Evolutionary conservation across 2,329 filamentous ascomycete species (phyloP).

Genomic region (Truncatella angustata): DNA sequence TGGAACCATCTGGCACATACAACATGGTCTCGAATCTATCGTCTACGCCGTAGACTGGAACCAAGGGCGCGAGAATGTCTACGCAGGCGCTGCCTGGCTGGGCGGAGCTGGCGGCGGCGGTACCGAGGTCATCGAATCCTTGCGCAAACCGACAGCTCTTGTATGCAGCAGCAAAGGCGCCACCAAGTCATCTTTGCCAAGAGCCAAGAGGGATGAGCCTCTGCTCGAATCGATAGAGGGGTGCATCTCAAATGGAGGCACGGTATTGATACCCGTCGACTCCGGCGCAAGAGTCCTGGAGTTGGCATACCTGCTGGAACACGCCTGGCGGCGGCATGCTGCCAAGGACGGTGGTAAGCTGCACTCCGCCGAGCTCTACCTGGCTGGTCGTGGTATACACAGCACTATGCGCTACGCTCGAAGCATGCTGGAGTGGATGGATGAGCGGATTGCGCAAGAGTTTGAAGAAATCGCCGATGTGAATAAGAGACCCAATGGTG

Average conservation of each 20-base stretch:
- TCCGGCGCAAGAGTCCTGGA: conserved; percentile 94
- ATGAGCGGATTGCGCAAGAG: conserved; percentile 88
- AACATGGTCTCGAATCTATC: conserved; percentile 93
- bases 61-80: conserved; percentile 92
- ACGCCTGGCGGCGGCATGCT: conserved; percentile 76
- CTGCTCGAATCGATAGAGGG: conserved; percentile 79
- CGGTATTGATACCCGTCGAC: conserved; percentile 89
- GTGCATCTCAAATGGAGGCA: conserved; percentile 79
- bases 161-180: conserved; percentile 87
- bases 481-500: conserved; percentile 41
- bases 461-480: conserved; percentile 71
- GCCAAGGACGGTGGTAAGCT: conserved; percentile 47
- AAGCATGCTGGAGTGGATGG: conserved; percentile 99
- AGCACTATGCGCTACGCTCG: conserved; percentile 88
- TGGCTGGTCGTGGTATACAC: conserved; percentile 82
- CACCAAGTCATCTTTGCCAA: conserved; percentile 66
- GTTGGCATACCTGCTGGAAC: conserved; percentile 86
- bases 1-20: conserved; percentile 98
- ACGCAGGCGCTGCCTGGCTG: conserved; percentile 91
- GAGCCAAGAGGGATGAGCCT: conserved; percentile 80
- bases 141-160: conserved; percentile 89
- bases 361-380: conserved; percentile 63
- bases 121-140: conserved; percentile 87
- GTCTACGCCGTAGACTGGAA: conserved; percentile 99
- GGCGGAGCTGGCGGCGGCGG: conserved; percentile 77